Base-by-base conservation (phyloP, 306 rosid species). In the Phaseolus lunatus region DNA sequence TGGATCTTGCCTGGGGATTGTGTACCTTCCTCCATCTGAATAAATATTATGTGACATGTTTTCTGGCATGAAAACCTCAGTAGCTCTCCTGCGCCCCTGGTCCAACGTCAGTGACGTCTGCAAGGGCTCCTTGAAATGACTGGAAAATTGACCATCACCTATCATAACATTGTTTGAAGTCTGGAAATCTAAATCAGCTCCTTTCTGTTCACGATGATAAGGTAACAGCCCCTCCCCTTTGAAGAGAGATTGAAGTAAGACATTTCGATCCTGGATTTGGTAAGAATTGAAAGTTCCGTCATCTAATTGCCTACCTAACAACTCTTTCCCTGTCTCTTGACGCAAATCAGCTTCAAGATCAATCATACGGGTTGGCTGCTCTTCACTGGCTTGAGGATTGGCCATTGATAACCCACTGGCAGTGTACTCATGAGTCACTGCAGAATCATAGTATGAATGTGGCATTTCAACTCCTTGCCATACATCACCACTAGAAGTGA, bases 361-460 rank as follows among this genome's bases (percentile, higher is more conserved):
- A 75, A 88, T 85, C 52, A 88, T 69, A 29, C 18, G 82, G 19
- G 85, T 69, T 64, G 20, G 78, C 70, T 65, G 91, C 62, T 80
- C 89, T 43, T 72, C 88, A 61, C 76, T 77, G 9, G 68, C 86
- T 84, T 82, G 89, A 58, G 91, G 84, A 81, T 85, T 85, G 7
- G 48, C 80, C 76, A 81, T 72, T 23, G 96, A 66, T 80, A 92
- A 73, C 43, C 81, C 87, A 84, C 57, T 75, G 63, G 83, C 63
- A 59, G 90, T 49, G 80, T 76, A 86, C 52, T 83, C 90, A 44
- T 80, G 88, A 86, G 85, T 57, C 67, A 70, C 82, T n/a, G 88
- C 76, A 73, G 97, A 78, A 79, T 86, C 92, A 86, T 85, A 88
- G 87, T 84, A 90, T 71, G 96, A 54, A 77, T 89, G 91, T 41